Evolutionary conservation across 164 flowering plant genomes (phyloP), one percentile per base, ranked within the genome.

Genomic region (Magnolia sinica): DNA sequence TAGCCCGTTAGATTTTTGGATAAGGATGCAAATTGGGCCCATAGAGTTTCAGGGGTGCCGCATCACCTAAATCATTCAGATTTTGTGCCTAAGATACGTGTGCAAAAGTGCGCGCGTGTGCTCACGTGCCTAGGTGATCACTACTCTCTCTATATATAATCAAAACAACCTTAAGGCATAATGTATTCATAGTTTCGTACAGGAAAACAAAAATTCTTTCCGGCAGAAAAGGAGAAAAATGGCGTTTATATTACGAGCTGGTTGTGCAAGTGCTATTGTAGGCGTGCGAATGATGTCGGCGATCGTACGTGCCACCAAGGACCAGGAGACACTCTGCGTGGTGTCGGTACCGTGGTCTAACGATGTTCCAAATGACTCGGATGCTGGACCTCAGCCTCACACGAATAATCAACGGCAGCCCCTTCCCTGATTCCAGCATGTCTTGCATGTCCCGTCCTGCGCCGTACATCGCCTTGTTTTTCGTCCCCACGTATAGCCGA

Each of bases 381-480:
- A 85, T 87, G 65, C 70, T 80, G 1, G 97, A 90, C 8, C 64
- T 81, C 27, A 95, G 51, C 9, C 70, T 78, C 69, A 91, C 63
- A 0, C 76, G 82, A 51, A 91, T 77, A 8, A 74, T 10, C 7
- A 95, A 24, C 0, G 95, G 91, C 76, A 93, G 67, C 6, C 98
- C 96, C 14, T 76, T 79, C 14, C 89, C 87, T 0, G 93, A 86
- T 31, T 88, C 87, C 0, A 93, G 84, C 90, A 91, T 79, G 77
- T 92, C 97, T 74, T 91, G 80, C 97, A 91, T 95, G 75, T 50
- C 79, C 71, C 92, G 76, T 10, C 97, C 98, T 0, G 91, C 98
- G 13, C 96, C 97, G 65, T 91, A 95, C 95, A 93, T 87, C 2
- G 92, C 80, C 81, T 86, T 91, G 27, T 86, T 88, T 79, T n/a